These are phyloP conservation scores for Rhynchosporium graminicola DNA, from an alignment of 2,329 filamentous ascomycete genomes.

Conservation along the genomic window DNA sequence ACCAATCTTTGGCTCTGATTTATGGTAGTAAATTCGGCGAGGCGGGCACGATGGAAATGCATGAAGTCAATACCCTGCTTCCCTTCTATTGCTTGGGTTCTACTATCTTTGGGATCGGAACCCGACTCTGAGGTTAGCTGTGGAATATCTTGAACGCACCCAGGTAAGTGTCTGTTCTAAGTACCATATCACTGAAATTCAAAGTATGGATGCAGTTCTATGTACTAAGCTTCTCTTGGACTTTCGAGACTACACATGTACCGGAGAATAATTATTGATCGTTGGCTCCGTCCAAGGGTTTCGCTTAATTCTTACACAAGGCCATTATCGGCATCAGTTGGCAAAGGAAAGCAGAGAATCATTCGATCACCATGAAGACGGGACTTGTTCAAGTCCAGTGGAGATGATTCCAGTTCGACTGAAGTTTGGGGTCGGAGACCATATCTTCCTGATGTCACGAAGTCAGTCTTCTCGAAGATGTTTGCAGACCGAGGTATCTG, in stretches of 20 bases:
- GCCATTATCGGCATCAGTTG: constrained; percentile 14
- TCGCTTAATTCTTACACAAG: constrained; percentile 20
- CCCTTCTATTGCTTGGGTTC: constrained; percentile 22
- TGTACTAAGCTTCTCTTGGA: constrained; percentile 21
- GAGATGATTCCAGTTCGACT: constrained; percentile 21
- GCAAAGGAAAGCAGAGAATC: constrained; percentile 26
- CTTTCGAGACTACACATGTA: constrained; percentile 14
- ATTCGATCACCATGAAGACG: constrained; percentile 25
- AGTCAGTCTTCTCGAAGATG: constrained; percentile 9
- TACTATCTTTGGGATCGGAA: constrained; percentile 14
- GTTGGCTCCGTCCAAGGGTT: not conserved
- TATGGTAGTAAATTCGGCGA: constrained; percentile 6
- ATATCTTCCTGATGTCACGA: constrained; percentile 22
- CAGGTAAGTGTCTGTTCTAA: not conserved
- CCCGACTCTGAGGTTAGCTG: constrained; percentile 18
- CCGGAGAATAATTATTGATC: not conserved
- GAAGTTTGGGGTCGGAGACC: constrained; percentile 11
- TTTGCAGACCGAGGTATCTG: not conserved
- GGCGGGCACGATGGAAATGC: constrained; percentile 4
- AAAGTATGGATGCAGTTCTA: constrained; percentile 26
- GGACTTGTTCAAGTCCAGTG: constrained; percentile 28
- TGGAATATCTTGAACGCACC: not conserved
- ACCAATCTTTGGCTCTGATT: constrained; percentile 25
- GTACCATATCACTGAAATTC: constrained; percentile 26
- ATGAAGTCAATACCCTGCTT: constrained; percentile 19